A percentile compares a stretch with the other conserved stretches of the same genome.
phyloP scores from a whole-genome alignment of 2,329 filamentous ascomycete species.

The Zymoseptoria ardabiliae region DNA sequence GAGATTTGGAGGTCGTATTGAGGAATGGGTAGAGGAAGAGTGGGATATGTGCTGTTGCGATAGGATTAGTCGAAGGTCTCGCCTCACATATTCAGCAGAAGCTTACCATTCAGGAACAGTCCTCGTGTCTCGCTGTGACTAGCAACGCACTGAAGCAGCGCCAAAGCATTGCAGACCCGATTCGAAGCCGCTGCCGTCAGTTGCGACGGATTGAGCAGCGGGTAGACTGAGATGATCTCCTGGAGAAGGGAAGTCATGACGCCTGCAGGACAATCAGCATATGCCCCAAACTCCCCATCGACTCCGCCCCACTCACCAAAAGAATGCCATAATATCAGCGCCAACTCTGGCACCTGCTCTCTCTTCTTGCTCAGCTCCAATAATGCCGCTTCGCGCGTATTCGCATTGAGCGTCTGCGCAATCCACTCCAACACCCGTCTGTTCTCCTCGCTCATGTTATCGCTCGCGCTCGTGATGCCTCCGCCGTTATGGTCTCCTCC shows the following conservation, averaged over 20 bases:
- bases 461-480: conserved; percentile 26
- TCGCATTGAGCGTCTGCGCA: conserved; percentile 80
- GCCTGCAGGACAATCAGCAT: conserved; percentile 46
- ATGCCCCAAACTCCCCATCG: conserved; percentile 11
- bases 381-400: conserved; percentile 79
- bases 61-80: conserved; percentile 7
- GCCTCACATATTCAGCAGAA: background rate
- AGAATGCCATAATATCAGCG: conserved; percentile 95
- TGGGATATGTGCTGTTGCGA: conserved; percentile 74
- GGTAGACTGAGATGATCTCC: conserved; percentile 98
- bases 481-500: conserved; percentile 20
- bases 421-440: conserved; percentile 88
- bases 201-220: conserved; percentile 90
- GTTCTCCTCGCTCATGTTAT: conserved; percentile 64
- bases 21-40: conserved; percentile 97
- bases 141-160: conserved; percentile 90
- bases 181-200: conserved; percentile 96
- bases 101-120: conserved; percentile 81
- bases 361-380: conserved; percentile 97
- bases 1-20: conserved; percentile 96
- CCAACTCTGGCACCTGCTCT: conserved; percentile 93
- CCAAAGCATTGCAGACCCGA: conserved; percentile 92
- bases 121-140: conserved; percentile 94
- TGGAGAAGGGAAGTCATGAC: conserved; percentile 97
- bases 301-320: conserved; percentile 61